Base-by-base conservation (phyloP, 495 filamentous ascomycete species). In the Lasiosphaeria hispida region DNA sequence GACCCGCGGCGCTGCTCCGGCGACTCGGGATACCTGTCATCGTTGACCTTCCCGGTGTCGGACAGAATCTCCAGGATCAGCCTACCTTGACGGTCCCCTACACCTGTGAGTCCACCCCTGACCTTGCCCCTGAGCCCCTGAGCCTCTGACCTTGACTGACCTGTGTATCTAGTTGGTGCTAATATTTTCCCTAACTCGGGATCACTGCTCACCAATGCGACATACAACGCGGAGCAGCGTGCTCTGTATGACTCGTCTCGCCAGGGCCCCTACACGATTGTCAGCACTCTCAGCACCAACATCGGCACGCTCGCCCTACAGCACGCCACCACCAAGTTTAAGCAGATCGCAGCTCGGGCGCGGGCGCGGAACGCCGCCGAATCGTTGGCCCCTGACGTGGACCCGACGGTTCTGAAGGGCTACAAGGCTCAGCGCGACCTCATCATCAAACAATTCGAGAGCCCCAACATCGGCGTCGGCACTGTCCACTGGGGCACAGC, bases 31-130 rank as follows among this genome's bases (percentile, higher is more conserved):
- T 96, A 56, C 79, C 83, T 10, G 80, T 92, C 10, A 72, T 89
- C 15, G 81, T 83, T 59, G 80, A 91, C 59, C 79, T 92, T 35
- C 87, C 87, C 15, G 89, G 88, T 60, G 84, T 93, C 10, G 90
- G 90, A 55, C 83, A 91, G 73, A 91, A 80, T 44, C 69, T 79
- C 47, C 77, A 81, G 50, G 79, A 83, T 49, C 78, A 83, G 53
- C 63, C 69, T 10, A 69, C 65, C 0, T 44, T 70, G 23, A 50
- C 55, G 1, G 57, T 73, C 15, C 55, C 60, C 15, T 70, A 61
- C 37, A 64, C 58, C 41, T 65, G 66, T 63, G 66, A 58, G 65
- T 76, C 17, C 48, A 30, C 53, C 3, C 50, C 64, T 11, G 42
- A 52, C 6, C 23, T n/a, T n/a, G n/a, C n/a, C n/a, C n/a, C n/a